A percentile compares a stretch with the other conserved stretches of the same genome.
Conservation (phyloP, 257 asterid genomes). For the Primulina eburnea region DNA sequence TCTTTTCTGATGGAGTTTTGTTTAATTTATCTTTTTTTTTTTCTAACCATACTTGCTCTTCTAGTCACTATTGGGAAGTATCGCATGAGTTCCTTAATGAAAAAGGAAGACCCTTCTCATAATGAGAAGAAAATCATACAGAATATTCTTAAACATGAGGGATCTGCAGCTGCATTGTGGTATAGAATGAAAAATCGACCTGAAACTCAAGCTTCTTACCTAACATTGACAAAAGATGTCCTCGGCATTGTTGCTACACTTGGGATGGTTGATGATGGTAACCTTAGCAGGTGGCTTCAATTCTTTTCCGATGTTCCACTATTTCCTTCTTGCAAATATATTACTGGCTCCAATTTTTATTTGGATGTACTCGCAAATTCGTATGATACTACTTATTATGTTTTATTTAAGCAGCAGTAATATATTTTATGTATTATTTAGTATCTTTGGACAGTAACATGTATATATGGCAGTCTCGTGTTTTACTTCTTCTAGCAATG, state of each 20-base stretch:
- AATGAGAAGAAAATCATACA: conserved; percentile 47
- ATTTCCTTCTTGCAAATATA: conserved; percentile 19
- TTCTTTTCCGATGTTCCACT: conserved; percentile 18
- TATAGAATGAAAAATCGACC: conserved; percentile 41
- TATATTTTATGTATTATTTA: neutral
- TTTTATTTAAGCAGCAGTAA: neutral
- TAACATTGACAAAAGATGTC: conserved; percentile 51
- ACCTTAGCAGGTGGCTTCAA: conserved; percentile 69
- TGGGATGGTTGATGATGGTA: conserved; percentile 60
- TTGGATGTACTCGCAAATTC: neutral
- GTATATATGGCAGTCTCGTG: neutral
- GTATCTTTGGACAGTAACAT: neutral
- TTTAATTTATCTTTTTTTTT: neutral
- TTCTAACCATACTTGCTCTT: conserved; percentile 22
- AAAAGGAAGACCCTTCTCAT: conserved; percentile 30
- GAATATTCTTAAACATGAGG: conserved; percentile 45
- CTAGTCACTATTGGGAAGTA: conserved; percentile 62
- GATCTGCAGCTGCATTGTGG: conserved; percentile 65
- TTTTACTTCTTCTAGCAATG: neutral
- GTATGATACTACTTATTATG: neutral
- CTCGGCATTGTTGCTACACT: conserved; percentile 75
- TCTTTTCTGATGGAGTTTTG: neutral
- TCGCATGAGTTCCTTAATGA: conserved; percentile 30
- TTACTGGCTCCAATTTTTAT: neutral
- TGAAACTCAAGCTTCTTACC: conserved; percentile 39